Conservation (phyloP, 306 rosid species). For the Medicago ruthenica region DNA sequence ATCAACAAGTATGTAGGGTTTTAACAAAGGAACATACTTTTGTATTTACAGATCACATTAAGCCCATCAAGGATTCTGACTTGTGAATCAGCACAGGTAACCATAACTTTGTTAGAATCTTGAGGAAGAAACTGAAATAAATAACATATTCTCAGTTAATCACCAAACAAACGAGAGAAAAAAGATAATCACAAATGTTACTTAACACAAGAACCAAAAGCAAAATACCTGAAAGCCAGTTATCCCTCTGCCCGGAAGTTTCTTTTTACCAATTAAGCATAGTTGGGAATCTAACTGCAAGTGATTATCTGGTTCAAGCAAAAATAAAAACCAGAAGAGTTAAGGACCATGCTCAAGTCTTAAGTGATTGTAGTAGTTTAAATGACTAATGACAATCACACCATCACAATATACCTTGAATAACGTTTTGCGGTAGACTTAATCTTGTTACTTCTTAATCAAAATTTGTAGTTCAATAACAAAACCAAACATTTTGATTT, state of each 20-base stretch:
- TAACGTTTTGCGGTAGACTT: not conserved
- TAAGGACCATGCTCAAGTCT: slow-evolving; percentile 39
- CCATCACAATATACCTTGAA: slow-evolving; percentile 22
- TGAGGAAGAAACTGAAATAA: slow-evolving; percentile 74
- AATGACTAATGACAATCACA: slow-evolving; percentile 24
- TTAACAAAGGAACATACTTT: slow-evolving; percentile 57
- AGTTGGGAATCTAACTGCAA: slow-evolving; percentile 70
- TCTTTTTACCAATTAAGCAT: slow-evolving; percentile 75
- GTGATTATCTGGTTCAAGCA: slow-evolving; percentile 65
- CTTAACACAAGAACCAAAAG: slow-evolving; percentile 33
- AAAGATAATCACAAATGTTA: slow-evolving; percentile 14
- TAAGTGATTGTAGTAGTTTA: slow-evolving; percentile 9
- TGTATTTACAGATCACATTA: slow-evolving; percentile 78
- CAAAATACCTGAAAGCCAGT: slow-evolving; percentile 80
- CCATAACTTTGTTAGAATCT: slow-evolving; percentile 78
- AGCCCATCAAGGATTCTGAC: slow-evolving; percentile 84
- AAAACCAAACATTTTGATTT: no score
- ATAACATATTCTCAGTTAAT: slow-evolving; percentile 34
- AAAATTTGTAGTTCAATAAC: no score
- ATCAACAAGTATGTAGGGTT: not conserved
- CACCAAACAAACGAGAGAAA: not conserved
- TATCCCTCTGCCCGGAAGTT: slow-evolving; percentile 77
- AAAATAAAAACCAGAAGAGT: slow-evolving; percentile 37
- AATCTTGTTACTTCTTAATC: not conserved
- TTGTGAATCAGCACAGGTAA: slow-evolving; percentile 83